phyloP scores from a whole-genome alignment of 441 rosid genomes.

The Populus hybrid region DNA sequence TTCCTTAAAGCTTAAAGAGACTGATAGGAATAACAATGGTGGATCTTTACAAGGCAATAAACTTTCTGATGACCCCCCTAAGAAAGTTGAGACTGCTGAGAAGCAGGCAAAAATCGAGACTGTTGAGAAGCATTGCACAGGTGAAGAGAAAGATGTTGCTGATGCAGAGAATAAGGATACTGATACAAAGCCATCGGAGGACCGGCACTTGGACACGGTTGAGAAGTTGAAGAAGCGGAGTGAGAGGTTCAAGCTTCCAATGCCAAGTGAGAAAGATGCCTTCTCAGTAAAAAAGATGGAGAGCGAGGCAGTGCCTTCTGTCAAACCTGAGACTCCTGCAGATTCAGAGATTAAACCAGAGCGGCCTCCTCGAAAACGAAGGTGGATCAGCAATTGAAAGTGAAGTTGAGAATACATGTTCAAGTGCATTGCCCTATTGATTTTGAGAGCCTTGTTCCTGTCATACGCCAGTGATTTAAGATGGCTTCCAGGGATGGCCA shows the following conservation, averaged over 20 bases:
- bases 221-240: constrained; percentile 98
- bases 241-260: constrained; percentile 94
- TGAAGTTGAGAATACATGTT: constrained; percentile 10
- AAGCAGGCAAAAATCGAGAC: constrained; percentile 43
- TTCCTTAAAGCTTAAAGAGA: constrained; percentile 62
- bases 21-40: constrained; percentile 44
- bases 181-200: constrained; percentile 54
- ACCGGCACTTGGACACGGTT: constrained; percentile 82
- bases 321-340: constrained; percentile 49
- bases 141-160: constrained; percentile 47
- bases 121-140: constrained; percentile 35
- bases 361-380: constrained; percentile 86
- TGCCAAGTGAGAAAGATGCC: constrained; percentile 81
- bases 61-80: constrained; percentile 33
- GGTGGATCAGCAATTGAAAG: constrained; percentile 75
- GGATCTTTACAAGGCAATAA: constrained; percentile 37
- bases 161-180: constrained; percentile 55
- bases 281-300: constrained; percentile 59
- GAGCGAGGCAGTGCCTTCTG: constrained; percentile 48
- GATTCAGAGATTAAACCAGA: constrained; percentile 82
- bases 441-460: constrained; percentile 9
- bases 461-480: constrained; percentile 7
- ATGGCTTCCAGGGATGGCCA: constrained; percentile 17
- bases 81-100: constrained; percentile 35
- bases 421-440: constrained; percentile 3